Conservation (phyloP, 768 basidiomycete species). For the Lentinus tigrinus region DNA sequence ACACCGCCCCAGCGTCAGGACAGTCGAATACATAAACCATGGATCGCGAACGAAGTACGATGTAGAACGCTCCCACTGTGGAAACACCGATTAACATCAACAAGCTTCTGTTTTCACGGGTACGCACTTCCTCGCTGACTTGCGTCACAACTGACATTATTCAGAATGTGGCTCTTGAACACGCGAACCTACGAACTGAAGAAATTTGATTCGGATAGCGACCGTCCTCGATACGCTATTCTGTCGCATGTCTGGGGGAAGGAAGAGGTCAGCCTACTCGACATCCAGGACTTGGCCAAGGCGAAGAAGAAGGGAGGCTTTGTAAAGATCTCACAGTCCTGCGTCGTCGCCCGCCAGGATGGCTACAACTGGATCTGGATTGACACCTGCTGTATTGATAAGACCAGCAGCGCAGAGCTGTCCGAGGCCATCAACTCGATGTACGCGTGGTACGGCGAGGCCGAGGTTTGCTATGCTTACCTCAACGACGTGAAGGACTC, state of each 20-base stretch:
- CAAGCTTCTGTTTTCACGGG: too few relatives aligned
- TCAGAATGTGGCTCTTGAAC: background rate
- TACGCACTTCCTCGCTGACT: too few relatives aligned
- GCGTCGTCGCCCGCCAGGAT: background rate
- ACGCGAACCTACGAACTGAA: background rate
- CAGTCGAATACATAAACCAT: too few relatives aligned
- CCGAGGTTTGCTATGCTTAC: background rate
- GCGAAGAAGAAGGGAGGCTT: background rate
- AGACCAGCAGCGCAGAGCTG: background rate
- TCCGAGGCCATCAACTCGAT: background rate
- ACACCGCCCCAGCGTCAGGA: too few relatives aligned
- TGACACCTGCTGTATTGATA: constrained; percentile 1
- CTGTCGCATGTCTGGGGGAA: constrained; percentile 4
- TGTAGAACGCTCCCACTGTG: too few relatives aligned
- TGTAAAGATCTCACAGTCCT: background rate
- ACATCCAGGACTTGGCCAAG: background rate
- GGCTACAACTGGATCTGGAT: background rate
- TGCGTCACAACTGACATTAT: too few relatives aligned
- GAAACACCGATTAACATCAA: too few relatives aligned
- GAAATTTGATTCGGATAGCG: background rate
- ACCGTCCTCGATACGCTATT: background rate
- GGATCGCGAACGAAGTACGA: too few relatives aligned
- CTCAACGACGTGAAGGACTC: background rate
- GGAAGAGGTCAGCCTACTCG: background rate
- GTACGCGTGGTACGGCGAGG: background rate